phyloP scores from a whole-genome alignment of 306 rosid genomes.

The Comarum palustre region DNA sequence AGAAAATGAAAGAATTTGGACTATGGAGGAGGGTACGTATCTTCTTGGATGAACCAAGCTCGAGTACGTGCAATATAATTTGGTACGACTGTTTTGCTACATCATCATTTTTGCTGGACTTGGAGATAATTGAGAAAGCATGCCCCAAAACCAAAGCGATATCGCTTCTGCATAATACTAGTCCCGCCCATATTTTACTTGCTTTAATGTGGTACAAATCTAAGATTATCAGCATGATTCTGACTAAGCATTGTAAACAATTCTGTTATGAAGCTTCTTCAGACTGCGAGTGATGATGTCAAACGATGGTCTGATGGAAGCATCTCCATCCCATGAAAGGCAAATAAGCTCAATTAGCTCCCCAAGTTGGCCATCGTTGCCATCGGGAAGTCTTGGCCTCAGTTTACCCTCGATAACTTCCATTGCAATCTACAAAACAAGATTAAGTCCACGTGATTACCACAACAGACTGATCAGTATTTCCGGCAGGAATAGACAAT shows the following conservation, averaged over 20 bases:
- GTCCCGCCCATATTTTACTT: not conserved
- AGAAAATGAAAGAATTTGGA: too few species aligned
- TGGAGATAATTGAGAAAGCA: too few species aligned
- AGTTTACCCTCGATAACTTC: constrained; percentile 63
- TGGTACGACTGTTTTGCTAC: too few species aligned
- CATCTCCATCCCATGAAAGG: constrained; percentile 53
- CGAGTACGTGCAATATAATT: too few species aligned
- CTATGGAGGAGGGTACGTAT: too few species aligned
- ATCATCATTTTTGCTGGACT: too few species aligned
- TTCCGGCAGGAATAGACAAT: not conserved
- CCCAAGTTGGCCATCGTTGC: constrained; percentile 32
- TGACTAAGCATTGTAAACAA: not conserved
- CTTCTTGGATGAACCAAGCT: too few species aligned
- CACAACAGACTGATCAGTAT: not conserved
- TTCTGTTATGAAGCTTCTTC: constrained; percentile 22
- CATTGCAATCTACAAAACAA: constrained; percentile 57
- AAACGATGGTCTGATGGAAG: constrained; percentile 56
- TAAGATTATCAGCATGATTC: not conserved
- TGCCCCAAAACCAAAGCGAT: too few species aligned
- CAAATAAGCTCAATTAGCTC: constrained; percentile 45
- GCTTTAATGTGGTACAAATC: not conserved
- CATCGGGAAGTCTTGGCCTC: constrained; percentile 55
- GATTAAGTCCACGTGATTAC: not conserved
- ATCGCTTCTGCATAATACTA: too few species aligned
- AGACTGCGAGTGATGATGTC: constrained; percentile 38